Conservation (phyloP, 176 grass and related monocot species). For the Cenchrus purpureus region DNA sequence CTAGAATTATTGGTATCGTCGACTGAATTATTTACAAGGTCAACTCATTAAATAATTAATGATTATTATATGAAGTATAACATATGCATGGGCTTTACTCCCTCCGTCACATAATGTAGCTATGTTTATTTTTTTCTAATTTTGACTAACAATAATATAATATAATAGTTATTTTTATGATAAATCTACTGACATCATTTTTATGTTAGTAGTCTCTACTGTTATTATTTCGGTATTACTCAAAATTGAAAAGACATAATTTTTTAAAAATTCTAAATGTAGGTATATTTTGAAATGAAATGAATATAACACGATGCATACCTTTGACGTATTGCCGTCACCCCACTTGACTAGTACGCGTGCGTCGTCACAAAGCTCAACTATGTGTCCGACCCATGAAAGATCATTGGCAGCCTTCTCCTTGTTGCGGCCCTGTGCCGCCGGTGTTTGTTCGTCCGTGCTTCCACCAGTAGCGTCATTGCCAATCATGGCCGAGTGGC, state of each 20-base stretch:
- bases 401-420: background rate
- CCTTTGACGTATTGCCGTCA: background rate
- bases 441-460: background rate
- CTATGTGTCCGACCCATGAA: background rate
- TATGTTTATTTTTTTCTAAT: too few relatives aligned
- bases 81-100: too few relatives aligned
- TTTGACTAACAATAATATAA: too few relatives aligned
- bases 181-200: too few relatives aligned
- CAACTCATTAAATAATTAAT: background rate
- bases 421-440: background rate
- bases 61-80: background rate
- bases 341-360: background rate
- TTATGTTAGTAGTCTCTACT: too few relatives aligned
- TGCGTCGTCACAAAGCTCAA: background rate
- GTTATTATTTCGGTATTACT: too few relatives aligned
- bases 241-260: too few relatives aligned
- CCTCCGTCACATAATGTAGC: too few relatives aligned
- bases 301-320: background rate
- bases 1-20: background rate
- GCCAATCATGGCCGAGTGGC: too few relatives aligned
- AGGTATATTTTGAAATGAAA: too few relatives aligned
- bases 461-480: background rate
- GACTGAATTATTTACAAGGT: background rate
- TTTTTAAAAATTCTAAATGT: too few relatives aligned
- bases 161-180: too few relatives aligned